A percentile compares a stretch with the other conserved stretches of the same genome.
These are phyloP conservation scores for Leishmania guyanensis DNA, from an alignment of 208 protist species.

Conservation along the genomic window DNA sequence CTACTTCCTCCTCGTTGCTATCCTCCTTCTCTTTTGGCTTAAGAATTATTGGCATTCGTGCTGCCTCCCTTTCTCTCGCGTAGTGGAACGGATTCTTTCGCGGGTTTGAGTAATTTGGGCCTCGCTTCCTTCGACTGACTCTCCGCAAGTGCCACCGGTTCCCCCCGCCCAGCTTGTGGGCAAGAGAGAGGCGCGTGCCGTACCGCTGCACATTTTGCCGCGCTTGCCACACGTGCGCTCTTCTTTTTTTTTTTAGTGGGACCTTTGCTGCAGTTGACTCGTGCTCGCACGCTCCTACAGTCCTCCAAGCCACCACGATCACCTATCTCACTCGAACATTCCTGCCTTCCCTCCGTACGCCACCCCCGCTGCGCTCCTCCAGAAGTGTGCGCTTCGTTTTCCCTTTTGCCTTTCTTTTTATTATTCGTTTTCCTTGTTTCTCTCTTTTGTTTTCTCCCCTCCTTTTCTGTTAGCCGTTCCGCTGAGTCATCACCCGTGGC, in stretches of 20 bases:
- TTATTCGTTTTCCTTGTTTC: neutral
- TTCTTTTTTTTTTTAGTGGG: neutral
- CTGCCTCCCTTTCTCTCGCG: neutral
- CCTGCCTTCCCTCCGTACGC: neutral
- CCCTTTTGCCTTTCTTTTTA: neutral
- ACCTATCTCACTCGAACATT: neutral
- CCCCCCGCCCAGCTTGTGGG: neutral
- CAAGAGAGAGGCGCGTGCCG: neutral
- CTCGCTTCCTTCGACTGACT: neutral
- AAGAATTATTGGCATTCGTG: neutral
- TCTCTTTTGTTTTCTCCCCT: neutral
- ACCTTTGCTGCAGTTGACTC: neutral
- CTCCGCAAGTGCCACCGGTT: neutral
- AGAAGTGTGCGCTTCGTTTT: neutral
- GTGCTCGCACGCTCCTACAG: neutral
- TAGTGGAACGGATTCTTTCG: neutral
- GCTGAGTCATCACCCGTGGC: constrained; percentile 1
- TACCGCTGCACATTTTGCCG: neutral
- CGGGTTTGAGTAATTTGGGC: neutral
- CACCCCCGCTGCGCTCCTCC: neutral
- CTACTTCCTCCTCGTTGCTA: neutral
- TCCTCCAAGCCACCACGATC: neutral
- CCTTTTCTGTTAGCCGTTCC: neutral
- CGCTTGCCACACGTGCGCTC: neutral
- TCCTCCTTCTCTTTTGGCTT: neutral